Percentiles rank a stretch among this genome's conserved stretches.
Evolutionary conservation across 1,284 basidiomycete genomes (phyloP).

Genomic region (Tremellales sp.): DNA sequence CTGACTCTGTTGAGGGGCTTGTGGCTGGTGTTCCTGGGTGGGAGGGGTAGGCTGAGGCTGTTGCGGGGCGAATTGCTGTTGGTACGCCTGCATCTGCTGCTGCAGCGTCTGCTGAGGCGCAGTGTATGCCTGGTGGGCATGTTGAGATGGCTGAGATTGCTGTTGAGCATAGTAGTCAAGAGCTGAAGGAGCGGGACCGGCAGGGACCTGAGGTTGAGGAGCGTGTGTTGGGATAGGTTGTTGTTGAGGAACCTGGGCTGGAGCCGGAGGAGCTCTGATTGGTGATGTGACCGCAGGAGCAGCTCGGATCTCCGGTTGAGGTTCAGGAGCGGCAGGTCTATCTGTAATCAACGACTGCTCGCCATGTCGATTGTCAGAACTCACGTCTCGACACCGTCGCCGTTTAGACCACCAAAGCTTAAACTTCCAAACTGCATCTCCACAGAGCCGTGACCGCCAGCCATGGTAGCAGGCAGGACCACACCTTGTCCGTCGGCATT

Average conservation of each 20-base stretch:
- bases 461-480: conserved; percentile 43
- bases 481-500: conserved; percentile 48
- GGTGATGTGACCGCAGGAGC: conserved; percentile 13
- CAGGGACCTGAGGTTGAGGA: conserved; percentile 5
- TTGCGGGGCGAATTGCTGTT: conserved; percentile 29
- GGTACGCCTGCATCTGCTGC: conserved; percentile 33
- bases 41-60: conserved; percentile 19
- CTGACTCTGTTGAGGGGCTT: conserved; percentile 24
- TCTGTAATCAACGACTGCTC: conserved; percentile 22
- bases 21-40: conserved; percentile 20
- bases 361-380: conserved; percentile 23
- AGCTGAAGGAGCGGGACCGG: conserved; percentile 3
- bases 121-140: conserved; percentile 25
- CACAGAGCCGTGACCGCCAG: conserved; percentile 35
- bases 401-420: conserved; percentile 47
- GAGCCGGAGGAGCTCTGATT: conserved; percentile 14
- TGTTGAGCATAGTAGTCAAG: conserved; percentile 15
- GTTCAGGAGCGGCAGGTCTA: conserved; percentile 16
- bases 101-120: conserved; percentile 31
- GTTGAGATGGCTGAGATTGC: conserved; percentile 17
- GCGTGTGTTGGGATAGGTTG: conserved; percentile 14
- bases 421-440: conserved; percentile 50
- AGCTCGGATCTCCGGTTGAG: conserved; percentile 8
- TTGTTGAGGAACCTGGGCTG: conserved; percentile 7
- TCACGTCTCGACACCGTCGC: conserved; percentile 44